Evolutionary conservation across 2,329 filamentous ascomycete species (phyloP).

Genomic region (Alternaria ethzedia): DNA sequence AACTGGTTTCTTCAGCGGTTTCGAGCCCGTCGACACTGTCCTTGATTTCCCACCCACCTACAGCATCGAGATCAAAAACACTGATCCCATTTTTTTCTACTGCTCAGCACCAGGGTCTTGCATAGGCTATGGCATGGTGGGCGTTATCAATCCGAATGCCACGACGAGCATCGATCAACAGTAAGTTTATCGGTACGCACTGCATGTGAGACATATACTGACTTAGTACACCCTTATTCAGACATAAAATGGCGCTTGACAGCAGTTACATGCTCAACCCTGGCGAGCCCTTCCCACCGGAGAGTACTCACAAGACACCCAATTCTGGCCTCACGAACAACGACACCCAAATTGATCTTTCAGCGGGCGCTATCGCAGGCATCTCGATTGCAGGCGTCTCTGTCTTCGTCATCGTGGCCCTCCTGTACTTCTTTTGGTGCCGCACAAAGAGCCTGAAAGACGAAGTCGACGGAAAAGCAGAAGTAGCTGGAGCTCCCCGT

Average conservation of each 20-base stretch:
- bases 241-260: conserved; percentile 25
- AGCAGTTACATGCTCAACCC: conserved; percentile 42
- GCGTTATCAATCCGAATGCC: conserved; percentile 69
- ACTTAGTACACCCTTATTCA: neutral
- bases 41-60: conserved; percentile 35
- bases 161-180: conserved; percentile 32
- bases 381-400: conserved; percentile 64
- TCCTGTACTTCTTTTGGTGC: conserved; percentile 39
- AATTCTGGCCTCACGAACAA: neutral
- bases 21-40: conserved; percentile 34
- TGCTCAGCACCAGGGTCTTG: conserved; percentile 68
- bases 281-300: conserved; percentile 42
- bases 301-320: conserved; percentile 5
- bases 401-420: conserved; percentile 25
- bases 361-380: conserved; percentile 50
- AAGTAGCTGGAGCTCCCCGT: conserved; percentile 5
- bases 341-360: conserved; percentile 23
- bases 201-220: neutral
- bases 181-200: neutral
- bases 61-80: conserved; percentile 38
- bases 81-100: conserved; percentile 47
- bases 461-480: conserved; percentile 29
- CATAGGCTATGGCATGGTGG: conserved; percentile 72
- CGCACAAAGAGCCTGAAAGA: conserved; percentile 28
- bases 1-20: conserved; percentile 40